Base-by-base conservation (phyloP, 768 basidiomycete genomes). In the Dioszegia aurantiaca region DNA sequence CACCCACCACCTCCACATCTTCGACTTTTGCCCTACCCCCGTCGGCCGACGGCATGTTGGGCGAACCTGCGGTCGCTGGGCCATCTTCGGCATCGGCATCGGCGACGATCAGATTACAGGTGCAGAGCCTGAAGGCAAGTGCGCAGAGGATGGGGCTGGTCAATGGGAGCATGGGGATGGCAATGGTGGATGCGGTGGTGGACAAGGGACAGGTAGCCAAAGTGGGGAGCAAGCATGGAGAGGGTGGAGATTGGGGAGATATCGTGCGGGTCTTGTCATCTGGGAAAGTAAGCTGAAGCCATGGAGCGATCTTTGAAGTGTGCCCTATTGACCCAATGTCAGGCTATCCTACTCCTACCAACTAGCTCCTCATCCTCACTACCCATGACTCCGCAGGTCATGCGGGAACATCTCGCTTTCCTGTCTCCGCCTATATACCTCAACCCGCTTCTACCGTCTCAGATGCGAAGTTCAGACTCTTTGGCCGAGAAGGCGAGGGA, bases 271-370 rank as follows among this genome's bases (percentile, higher is more conserved):
- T 72, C 8, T 39, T 76, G 19, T 62, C 62, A 10, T 63, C 58
- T 8, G 74, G 73, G 16, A 75, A 77, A 67, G 76, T 74, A 37
- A 43, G 46, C 43, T 33, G 44, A 3, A 8, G 6, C 23, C 33
- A 33, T 33, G 33, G 14, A 33, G 33, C 6, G 33, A 6, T 33
- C 33, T 33, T n/a, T n/a, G n/a, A n/a, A 33, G 33, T 33, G 14
- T 33, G 33, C 33, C 8, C 8, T 6, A 33, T 14, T 33, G 33
- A 33, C 33, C 14, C 8, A 33, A 33, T 6, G 14, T 14, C 68
- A 94, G 90, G 87, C 88, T 2, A 86, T 87, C 0, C 71, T 99
- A 11, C 78, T 97, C 16, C 80, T 97, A 0, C 93, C 93, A 0
- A 73, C 88, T 48, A 80, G 82, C 43, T 70, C 79, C 5, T 79